Percentiles rank a stretch among this genome's conserved stretches.
Evolutionary conservation across 1,284 basidiomycete genomes (phyloP).

Genomic region (Papiliotrema laurentii): DNA sequence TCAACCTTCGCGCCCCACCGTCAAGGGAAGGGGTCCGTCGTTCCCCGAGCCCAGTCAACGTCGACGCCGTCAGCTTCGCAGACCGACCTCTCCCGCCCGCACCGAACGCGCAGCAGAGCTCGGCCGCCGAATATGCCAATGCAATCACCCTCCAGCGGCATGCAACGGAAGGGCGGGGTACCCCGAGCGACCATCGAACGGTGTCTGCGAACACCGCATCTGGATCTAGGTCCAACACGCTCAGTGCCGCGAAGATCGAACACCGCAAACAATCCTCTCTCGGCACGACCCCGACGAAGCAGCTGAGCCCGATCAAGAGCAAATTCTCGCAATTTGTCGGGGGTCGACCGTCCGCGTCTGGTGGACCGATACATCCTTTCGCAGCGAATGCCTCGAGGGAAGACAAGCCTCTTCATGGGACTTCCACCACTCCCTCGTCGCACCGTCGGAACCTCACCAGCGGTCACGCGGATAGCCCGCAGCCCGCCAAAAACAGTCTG

Average conservation of each 20-base stretch:
- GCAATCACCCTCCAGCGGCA: constrained; percentile 20
- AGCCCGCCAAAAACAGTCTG: too few relatives aligned
- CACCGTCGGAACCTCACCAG: not conserved
- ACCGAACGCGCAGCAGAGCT: constrained; percentile 9
- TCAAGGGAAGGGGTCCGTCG: constrained; percentile 22
- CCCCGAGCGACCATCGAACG: constrained; percentile 11
- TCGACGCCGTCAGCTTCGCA: constrained; percentile 19
- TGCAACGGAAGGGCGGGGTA: constrained; percentile 9
- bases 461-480: not conserved
- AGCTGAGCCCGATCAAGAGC: constrained; percentile 23
- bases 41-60: constrained; percentile 34
- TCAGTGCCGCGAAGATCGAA: constrained; percentile 5
- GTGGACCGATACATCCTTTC: constrained; percentile 31
- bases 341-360: constrained; percentile 7
- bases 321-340: constrained; percentile 21
- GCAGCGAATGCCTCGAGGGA: constrained; percentile 17
- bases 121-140: constrained; percentile 29
- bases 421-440: too few relatives aligned
- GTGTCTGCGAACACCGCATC: constrained; percentile 10
- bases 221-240: constrained; percentile 11
- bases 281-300: constrained; percentile 12
- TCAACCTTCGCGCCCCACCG: constrained; percentile 31
- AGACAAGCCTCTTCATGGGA: too few relatives aligned
- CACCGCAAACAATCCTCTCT: constrained; percentile 18
- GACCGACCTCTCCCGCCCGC: constrained; percentile 31